Base-by-base conservation (phyloP, 257 asterid species). In the Jacaranda mimosifolia region DNA sequence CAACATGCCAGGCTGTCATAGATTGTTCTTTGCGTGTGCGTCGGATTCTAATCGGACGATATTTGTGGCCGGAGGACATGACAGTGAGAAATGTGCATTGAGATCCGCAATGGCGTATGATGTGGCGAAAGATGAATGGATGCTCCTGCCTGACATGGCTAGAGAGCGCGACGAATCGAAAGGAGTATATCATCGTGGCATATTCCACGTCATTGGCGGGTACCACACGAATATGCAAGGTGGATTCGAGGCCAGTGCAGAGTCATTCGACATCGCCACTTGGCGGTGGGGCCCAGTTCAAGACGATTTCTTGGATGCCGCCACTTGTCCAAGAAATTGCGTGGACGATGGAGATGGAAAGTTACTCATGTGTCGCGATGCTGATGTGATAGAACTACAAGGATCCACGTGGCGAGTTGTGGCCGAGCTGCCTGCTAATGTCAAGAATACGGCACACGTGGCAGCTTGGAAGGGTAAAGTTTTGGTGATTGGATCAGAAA, bases 51-150 rank as follows among this genome's bases (percentile, higher is more conserved):
- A 70, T 0, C 76, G 85, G 49, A 87, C 52, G 72, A 94, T 91
- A 58, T 86, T 78, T 32, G 90, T 94, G 8, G 97, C 95, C 3
- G 98, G 98, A 0, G 98, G 98, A 0, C 98, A 94, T 71, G 97
- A 91, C 57, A 66, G 64, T 5, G 92, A 86, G 40, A 93, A 91
- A 76, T 80, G 88, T 43, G 97, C 98, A 0, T 35, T 94, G 73
- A 83, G 59, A n/a, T 90, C 95, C 0, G 92, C 92, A 1, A 17
- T 89, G 84, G 87, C 87, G 42, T 94, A 94, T 36, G 91, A 91
- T 74, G 90, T 90, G 86, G 76, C 40, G 10, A 11, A 21, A 0
- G 86, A 90, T 57, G 60, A 55, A 67, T 94, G 98, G 97, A 56
- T 45, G 9, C 15, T 2, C 0, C 4, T 91, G 75, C 92, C 94